Evolutionary conservation across 2,329 filamentous ascomycete species (phyloP).

Genomic region (Fusarium albosuccineum): DNA sequence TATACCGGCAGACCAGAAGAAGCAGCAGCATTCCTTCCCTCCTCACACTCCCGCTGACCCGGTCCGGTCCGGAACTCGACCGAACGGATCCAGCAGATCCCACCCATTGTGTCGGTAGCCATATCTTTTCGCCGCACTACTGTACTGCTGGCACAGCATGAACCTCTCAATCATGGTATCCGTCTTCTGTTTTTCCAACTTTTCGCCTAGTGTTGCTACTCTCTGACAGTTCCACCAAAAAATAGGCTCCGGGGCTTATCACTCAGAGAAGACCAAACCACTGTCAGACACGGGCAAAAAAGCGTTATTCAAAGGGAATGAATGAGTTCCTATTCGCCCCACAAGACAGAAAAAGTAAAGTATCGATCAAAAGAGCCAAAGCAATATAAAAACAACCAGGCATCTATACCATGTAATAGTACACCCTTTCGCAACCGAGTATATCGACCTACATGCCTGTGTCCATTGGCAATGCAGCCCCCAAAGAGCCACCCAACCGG

Average conservation of each 20-base stretch:
- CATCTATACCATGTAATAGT: constrained; percentile 38
- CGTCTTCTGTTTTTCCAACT: not conserved
- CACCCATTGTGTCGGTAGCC: constrained; percentile 5
- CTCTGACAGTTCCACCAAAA: not conserved
- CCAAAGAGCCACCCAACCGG: constrained; percentile 3
- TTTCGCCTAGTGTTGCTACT: not conserved
- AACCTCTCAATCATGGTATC: not conserved
- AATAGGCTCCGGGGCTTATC: not conserved
- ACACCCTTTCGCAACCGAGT: constrained; percentile 30
- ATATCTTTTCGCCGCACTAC: not conserved
- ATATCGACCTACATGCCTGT: constrained; percentile 17
- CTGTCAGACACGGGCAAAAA: not conserved
- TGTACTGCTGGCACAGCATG: too few relatives aligned
- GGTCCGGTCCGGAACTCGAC: constrained; percentile 10
- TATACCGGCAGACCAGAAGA: too few relatives aligned
- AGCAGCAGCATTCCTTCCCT: too few relatives aligned
- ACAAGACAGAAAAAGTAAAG: constrained; percentile 13
- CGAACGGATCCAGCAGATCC: constrained; percentile 7
- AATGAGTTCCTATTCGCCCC: constrained; percentile 34
- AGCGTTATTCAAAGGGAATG: not conserved
- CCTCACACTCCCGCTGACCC: constrained; percentile 11
- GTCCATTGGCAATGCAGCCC: constrained; percentile 10
- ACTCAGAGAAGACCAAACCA: not conserved
- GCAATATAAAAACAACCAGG: constrained; percentile 29
- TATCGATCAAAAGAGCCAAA: constrained; percentile 20